Conservation (phyloP, 768 basidiomycete species). For the Zangia roseola region DNA sequence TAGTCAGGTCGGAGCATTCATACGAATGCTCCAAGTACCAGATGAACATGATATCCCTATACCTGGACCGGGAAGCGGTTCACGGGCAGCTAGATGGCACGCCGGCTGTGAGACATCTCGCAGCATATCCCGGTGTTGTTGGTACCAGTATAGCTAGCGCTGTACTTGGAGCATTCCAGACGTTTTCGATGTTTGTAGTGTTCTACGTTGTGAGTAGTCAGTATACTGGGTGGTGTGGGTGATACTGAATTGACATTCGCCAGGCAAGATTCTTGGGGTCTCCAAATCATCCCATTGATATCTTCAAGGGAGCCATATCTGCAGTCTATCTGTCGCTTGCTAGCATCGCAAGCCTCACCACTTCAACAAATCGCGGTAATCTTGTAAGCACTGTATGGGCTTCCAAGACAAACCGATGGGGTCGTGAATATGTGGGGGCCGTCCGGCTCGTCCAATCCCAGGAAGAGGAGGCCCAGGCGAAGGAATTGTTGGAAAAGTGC, state of each 20-base stretch:
- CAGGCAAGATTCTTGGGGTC: conserved; percentile 74
- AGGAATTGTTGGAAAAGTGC: conserved; percentile 50
- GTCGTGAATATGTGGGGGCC: conserved; percentile 50
- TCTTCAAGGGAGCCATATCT: conserved; percentile 66
- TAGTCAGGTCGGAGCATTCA: conserved; percentile 54
- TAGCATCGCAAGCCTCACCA: conserved; percentile 49
- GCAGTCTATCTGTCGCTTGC: conserved; percentile 67
- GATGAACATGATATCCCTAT: conserved; percentile 61
- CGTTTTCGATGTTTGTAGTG: conserved; percentile 46
- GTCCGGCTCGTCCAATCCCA: conserved; percentile 51
- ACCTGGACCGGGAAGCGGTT: conserved; percentile 49
- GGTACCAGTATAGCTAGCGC: conserved; percentile 58
- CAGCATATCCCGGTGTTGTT: conserved; percentile 69
- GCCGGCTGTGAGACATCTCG: conserved; percentile 46
- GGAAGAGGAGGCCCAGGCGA: conserved; percentile 45
- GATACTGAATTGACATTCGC: not conserved
- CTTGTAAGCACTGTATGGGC: conserved; percentile 43
- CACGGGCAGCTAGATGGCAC: conserved; percentile 19
- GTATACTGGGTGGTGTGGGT: not conserved
- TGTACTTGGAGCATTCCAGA: conserved; percentile 44
- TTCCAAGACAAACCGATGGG: conserved; percentile 57
- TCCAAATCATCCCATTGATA: conserved; percentile 56
- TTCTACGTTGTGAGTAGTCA: conserved; percentile 63
- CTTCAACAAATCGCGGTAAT: conserved; percentile 10
- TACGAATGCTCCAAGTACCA: conserved; percentile 79